Evolutionary conservation across 176 grass and related monocot species (phyloP).

Genomic region (Musa troglodytarum): DNA sequence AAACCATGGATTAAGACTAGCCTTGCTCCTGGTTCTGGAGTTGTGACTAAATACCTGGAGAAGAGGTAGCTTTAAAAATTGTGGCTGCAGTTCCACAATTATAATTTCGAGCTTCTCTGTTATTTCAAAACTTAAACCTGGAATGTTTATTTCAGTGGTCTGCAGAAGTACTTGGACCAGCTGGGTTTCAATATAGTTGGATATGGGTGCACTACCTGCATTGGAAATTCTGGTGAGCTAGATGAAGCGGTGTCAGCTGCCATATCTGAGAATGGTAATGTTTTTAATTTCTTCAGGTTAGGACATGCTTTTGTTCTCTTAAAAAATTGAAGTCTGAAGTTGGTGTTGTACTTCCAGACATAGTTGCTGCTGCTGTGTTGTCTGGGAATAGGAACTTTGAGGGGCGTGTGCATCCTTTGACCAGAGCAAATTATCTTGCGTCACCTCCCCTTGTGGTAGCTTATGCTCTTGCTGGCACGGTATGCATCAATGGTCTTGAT

Average conservation of each 20-base stretch:
- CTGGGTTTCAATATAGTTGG: constrained; percentile 93
- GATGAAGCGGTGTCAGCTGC: constrained; percentile 72
- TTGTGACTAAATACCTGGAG: constrained; percentile 83
- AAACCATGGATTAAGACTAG: constrained; percentile 99
- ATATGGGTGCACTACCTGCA: constrained; percentile 98
- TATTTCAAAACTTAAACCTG: constrained; percentile 8
- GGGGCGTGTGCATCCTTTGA: constrained; percentile 88
- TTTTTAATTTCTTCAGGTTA: constrained; percentile 2
- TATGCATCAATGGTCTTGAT: constrained; percentile 25
- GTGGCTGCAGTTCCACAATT: neutral
- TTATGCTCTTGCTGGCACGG: constrained; percentile 95
- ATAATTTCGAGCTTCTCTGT: neutral
- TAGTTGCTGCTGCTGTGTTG: constrained; percentile 89
- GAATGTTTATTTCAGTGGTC: constrained; percentile 46
- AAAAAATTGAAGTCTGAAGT: constrained; percentile 15
- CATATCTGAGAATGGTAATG: constrained; percentile 81
- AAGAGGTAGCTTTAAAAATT: constrained; percentile 49
- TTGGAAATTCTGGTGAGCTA: constrained; percentile 96
- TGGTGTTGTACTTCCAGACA: constrained; percentile 39
- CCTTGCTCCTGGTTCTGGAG: constrained; percentile 94
- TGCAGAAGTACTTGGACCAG: constrained; percentile 90
- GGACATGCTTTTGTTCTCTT: constrained; percentile 11
- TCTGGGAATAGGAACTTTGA: constrained; percentile 98
- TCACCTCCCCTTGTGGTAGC: constrained; percentile 95
- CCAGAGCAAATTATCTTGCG: constrained; percentile 96